Percentiles rank a stretch among this genome's conserved stretches.
phyloP scores from a whole-genome alignment of 176 grass and related monocot genomes.

The Areca catechu region DNA sequence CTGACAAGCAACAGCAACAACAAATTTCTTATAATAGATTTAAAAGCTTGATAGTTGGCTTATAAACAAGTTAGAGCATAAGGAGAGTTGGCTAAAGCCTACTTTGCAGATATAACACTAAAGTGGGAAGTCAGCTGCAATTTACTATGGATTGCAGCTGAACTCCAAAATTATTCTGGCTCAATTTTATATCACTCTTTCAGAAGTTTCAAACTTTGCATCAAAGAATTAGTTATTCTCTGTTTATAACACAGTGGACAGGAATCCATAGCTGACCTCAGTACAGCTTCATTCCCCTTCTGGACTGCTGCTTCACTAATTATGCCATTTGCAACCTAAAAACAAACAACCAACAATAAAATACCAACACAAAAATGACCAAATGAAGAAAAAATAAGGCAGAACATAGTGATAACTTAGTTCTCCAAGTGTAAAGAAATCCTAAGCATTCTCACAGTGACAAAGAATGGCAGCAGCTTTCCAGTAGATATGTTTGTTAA shows the following conservation, averaged over 20 bases:
- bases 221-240: no score
- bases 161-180: no score
- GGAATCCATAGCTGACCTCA: conserved; percentile 41
- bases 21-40: background rate
- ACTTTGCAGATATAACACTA: no score
- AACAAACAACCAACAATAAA: conserved; percentile 17
- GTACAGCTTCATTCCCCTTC: conserved; percentile 94
- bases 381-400: no score
- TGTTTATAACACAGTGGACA: background rate
- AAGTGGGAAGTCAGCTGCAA: no score
- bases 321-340: conserved; percentile 78
- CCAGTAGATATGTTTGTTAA: conserved; percentile 42
- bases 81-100: no score
- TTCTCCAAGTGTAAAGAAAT: background rate
- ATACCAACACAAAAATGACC: background rate
- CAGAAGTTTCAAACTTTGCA: no score
- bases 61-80: no score
- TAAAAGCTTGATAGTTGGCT: no score
- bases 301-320: conserved; percentile 69
- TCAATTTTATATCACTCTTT: no score
- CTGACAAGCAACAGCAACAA: conserved; percentile 20
- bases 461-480: conserved; percentile 82
- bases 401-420: no score
- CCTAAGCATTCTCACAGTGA: conserved; percentile 51
- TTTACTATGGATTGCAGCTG: no score